These are phyloP conservation scores for Acrocalymma vagum DNA, from an alignment of 2,329 filamentous ascomycete species.

Conservation along the genomic window DNA sequence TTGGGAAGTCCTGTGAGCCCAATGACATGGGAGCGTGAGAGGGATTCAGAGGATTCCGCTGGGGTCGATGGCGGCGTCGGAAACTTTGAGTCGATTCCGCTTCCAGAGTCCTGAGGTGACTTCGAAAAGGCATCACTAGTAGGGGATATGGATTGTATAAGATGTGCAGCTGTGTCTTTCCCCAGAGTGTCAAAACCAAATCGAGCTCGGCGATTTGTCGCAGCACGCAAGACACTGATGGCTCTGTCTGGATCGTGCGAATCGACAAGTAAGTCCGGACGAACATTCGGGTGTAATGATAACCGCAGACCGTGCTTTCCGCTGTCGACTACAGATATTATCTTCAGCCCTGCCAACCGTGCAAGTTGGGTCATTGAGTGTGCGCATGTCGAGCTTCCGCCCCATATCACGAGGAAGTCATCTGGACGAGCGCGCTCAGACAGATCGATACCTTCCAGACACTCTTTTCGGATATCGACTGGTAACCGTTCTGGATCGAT, in stretches of 20 bases:
- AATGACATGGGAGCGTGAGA: slow-evolving; percentile 63
- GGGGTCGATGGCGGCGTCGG: slow-evolving; percentile 41
- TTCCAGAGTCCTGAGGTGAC: too few relatives aligned
- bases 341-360: slow-evolving; percentile 69
- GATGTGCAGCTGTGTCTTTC: slow-evolving; percentile 66
- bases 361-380: slow-evolving; percentile 73
- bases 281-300: slow-evolving; percentile 49
- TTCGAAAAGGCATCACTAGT: too few relatives aligned
- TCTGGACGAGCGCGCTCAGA: slow-evolving; percentile 65
- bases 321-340: slow-evolving; percentile 72
- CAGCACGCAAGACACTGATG: slow-evolving; percentile 68
- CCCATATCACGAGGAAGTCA: slow-evolving; percentile 80
- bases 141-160: slow-evolving; percentile 62
- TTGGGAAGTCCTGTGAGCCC: slow-evolving; percentile 75
- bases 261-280: slow-evolving; percentile 74
- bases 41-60: slow-evolving; percentile 32
- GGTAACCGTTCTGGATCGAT: slow-evolving; percentile 62
- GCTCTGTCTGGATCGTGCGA: slow-evolving; percentile 72
- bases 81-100: slow-evolving; percentile 16
- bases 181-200: slow-evolving; percentile 76
- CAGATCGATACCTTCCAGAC: slow-evolving; percentile 62
- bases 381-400: slow-evolving; percentile 75
- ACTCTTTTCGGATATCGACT: slow-evolving; percentile 69
- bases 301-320: slow-evolving; percentile 67
- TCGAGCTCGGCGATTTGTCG: slow-evolving; percentile 65